Conservation (phyloP, 2,329 filamentous ascomycete genomes). For the Rhinocladiella similis region DNA sequence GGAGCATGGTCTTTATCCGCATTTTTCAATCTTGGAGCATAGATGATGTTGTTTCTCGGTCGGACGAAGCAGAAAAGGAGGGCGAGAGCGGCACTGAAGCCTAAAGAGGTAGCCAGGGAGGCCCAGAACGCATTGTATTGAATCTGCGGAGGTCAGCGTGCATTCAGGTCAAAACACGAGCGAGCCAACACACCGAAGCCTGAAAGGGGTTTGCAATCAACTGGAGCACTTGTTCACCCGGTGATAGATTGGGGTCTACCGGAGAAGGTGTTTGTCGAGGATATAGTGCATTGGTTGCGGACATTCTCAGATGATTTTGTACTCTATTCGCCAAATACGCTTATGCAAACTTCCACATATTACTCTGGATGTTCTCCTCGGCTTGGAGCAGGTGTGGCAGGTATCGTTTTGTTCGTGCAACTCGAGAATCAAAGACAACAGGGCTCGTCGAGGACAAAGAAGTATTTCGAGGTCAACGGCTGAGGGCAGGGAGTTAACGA, state of each 20-base stretch:
- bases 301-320: conserved; percentile 12
- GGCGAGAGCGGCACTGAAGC: conserved; percentile 70
- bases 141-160: conserved; percentile 45
- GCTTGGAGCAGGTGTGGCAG: too few relatives aligned
- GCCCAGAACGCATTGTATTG: conserved; percentile 68
- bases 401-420: background rate
- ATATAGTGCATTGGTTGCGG: conserved; percentile 8
- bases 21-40: conserved; percentile 91
- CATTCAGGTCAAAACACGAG: background rate
- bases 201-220: conserved; percentile 48
- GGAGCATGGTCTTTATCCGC: conserved; percentile 87
- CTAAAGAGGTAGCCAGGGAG: conserved; percentile 77
- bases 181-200: conserved; percentile 38
- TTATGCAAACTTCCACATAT: too few relatives aligned
- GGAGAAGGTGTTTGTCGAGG: conserved; percentile 16
- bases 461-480: background rate
- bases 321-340: background rate
- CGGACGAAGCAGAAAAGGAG: conserved; percentile 84
- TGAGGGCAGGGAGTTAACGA: background rate
- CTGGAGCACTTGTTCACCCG: conserved; percentile 41
- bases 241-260: conserved; percentile 16
- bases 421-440: background rate
- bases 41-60: conserved; percentile 88
- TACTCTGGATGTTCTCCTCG: too few relatives aligned
- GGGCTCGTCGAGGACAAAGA: background rate